These are phyloP conservation scores for Ceratobasidium sp. DNA, from an alignment of 1,284 basidiomycete genomes.

Conservation along the genomic window DNA sequence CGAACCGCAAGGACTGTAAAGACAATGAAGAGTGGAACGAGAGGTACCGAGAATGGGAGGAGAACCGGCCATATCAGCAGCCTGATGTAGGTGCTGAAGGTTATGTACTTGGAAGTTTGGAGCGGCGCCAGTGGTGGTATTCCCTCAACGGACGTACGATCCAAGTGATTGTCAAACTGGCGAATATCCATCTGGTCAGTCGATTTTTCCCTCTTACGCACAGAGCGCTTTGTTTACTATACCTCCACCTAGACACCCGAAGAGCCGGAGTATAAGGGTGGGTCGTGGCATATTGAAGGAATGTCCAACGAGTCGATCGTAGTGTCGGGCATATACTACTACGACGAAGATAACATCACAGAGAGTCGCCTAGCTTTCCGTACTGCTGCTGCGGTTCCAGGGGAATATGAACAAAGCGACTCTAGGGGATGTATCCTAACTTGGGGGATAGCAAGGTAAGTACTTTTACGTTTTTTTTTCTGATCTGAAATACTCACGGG, in stretches of 20 bases:
- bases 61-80: background rate
- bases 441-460: slow-evolving; percentile 37
- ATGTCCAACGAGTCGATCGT: slow-evolving; percentile 66
- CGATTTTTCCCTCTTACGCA: background rate
- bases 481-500: background rate
- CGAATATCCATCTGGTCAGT: slow-evolving; percentile 56
- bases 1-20: slow-evolving; percentile 7
- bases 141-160: slow-evolving; percentile 56
- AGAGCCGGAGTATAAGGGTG: slow-evolving; percentile 56
- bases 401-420: slow-evolving; percentile 29
- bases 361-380: slow-evolving; percentile 39
- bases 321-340: slow-evolving; percentile 59
- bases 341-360: slow-evolving; percentile 43
- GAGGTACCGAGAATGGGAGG: slow-evolving; percentile 22
- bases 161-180: slow-evolving; percentile 65
- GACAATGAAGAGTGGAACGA: slow-evolving; percentile 14
- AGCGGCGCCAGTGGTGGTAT: slow-evolving; percentile 54
- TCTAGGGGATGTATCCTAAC: background rate
- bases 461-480: background rate
- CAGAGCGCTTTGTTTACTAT: background rate
- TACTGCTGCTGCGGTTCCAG: background rate
- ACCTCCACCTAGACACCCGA: slow-evolving; percentile 56
- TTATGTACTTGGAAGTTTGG: slow-evolving; percentile 25
- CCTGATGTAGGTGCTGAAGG: slow-evolving; percentile 25
- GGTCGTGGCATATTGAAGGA: slow-evolving; percentile 67